A percentile compares a stretch with the other conserved stretches of the same genome.
These are phyloP conservation scores for Poterioochromonas sp. DNA, from an alignment of 352 stramenopile genomes.

Conservation along the genomic window DNA sequence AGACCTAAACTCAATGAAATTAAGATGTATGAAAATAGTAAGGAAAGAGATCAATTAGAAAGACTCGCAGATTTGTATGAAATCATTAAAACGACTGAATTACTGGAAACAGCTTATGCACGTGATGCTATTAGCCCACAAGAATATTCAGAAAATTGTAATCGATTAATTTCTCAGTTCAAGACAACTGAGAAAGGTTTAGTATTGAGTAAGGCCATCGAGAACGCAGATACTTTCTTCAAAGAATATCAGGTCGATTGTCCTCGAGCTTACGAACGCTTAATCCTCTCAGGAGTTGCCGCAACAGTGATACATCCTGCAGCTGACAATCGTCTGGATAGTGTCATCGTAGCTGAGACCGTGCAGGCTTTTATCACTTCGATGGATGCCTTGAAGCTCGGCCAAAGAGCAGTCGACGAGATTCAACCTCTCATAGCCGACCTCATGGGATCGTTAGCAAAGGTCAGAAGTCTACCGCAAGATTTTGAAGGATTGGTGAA, in stretches of 20 bases:
- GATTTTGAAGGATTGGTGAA: constrained; percentile 83
- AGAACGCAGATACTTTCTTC: constrained; percentile 69
- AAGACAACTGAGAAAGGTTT: constrained; percentile 86
- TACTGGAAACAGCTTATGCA: constrained; percentile 90
- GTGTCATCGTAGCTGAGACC: constrained; percentile 82
- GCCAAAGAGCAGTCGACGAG: constrained; percentile 91
- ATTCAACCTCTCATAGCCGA: constrained; percentile 91
- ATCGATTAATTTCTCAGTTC: constrained; percentile 94
- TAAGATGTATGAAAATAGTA: constrained; percentile 7
- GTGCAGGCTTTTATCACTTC: constrained; percentile 94
- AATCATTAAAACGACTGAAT: constrained; percentile 93
- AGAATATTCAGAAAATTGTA: constrained; percentile 90
- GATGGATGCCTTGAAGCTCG: constrained; percentile 95
- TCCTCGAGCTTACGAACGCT: constrained; percentile 77
- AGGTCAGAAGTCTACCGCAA: constrained; percentile 80
- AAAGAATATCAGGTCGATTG: constrained; percentile 89
- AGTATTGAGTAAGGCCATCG: constrained; percentile 54
- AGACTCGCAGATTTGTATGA: constrained; percentile 16
- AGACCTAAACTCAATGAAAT: constrained; percentile 6
- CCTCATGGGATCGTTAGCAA: constrained; percentile 84
- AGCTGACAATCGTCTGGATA: constrained; percentile 56
- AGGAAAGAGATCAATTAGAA: constrained; percentile 1
- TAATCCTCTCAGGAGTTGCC: constrained; percentile 71
- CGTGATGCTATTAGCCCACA: constrained; percentile 82
- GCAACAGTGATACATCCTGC: constrained; percentile 47